A percentile compares a stretch with the other conserved stretches of the same genome.
These are phyloP conservation scores for Apiospora sp. DNA, from an alignment of 2,329 filamentous ascomycete species.

Conservation along the genomic window DNA sequence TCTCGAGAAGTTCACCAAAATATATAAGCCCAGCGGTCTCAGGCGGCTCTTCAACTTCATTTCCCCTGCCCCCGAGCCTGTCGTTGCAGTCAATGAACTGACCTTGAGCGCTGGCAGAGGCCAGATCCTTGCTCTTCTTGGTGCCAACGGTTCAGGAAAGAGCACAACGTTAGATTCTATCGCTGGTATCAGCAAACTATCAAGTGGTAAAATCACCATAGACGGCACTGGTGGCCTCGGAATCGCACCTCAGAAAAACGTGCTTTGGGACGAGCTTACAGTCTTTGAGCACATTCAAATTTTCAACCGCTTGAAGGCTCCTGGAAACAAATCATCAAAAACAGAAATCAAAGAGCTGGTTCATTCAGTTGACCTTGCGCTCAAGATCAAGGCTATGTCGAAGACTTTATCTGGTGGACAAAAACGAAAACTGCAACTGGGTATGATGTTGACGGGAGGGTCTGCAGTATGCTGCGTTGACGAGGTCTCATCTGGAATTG, in stretches of 20 bases:
- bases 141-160: conserved; percentile 91
- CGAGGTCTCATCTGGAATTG: conserved; percentile 88
- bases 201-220: conserved; percentile 78
- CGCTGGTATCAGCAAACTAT: conserved; percentile 80
- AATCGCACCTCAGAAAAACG: conserved; percentile 91
- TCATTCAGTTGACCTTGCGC: conserved; percentile 74
- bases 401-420: conserved; percentile 89
- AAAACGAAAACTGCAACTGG: conserved; percentile 89
- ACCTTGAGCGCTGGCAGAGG: conserved; percentile 76
- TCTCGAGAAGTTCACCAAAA: conserved; percentile 78
- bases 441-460: conserved; percentile 94
- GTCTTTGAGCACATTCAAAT: conserved; percentile 85
- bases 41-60: conserved; percentile 59
- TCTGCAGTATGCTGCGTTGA: conserved; percentile 90
- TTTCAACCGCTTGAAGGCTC: conserved; percentile 83
- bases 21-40: conserved; percentile 73
- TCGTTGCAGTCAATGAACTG: conserved; percentile 80
- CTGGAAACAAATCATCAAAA: conserved; percentile 60
- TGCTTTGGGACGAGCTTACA: conserved; percentile 88
- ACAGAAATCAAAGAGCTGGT: conserved; percentile 71
- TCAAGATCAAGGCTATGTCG: conserved; percentile 75
- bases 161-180: conserved; percentile 90
- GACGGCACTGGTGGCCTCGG: conserved; percentile 82
- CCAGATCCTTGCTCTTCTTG: conserved; percentile 85
- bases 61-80: conserved; percentile 64